Base-by-base conservation (phyloP, 345 rosid genomes). In the Stellera chamaejasme region DNA sequence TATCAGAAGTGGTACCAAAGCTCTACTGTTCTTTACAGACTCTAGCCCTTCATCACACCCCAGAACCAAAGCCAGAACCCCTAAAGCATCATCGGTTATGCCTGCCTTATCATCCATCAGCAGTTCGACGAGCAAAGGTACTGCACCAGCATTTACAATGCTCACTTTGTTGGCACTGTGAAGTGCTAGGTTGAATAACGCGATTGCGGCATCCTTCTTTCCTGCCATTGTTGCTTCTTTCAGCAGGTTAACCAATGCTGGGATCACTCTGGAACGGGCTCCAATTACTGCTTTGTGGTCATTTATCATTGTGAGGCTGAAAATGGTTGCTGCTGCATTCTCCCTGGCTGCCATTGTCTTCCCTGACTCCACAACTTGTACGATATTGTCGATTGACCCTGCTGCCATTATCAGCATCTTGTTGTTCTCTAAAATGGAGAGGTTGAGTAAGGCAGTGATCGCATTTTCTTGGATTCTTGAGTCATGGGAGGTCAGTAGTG, bases 321-420 rank as follows among this genome's bases (percentile, higher is more conserved):
- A 80, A 55, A 85, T 76, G n/a, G 84, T 53, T 15, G 87, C 88
- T 5, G 93, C 84, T 28, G 93, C 88, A 59, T 82, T 82, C 60
- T 80, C 93, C 55, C 81, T 80, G 10, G 84, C 78, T 70, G 80
- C 87, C 87, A 75, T 74, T 6, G 81, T 80, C 67, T 70, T 75
- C 15, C 88, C 93, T 13, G 73, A 61, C 69, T 78, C 79, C 27
- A 85, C 66, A 28, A 80, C 88, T 10, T 56, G 54, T 55, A 80
- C 52, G 9, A 85, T 80, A 72, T 60, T 77, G 47, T 71, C 81
- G 1, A 80, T 60, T n/a, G 88, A 86, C 15, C 93, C 84, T 4
- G 88, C 86, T 3, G 84, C 84, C 78, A 82, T 70, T 49, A 85
- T 80, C n/a, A 80, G 65, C 45, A 72, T 50, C 74, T 79, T 85